Evolutionary conservation across 2,329 filamentous ascomycete genomes (phyloP), one percentile per base, ranked within the genome.

Genomic region (Elsinoe australis): DNA sequence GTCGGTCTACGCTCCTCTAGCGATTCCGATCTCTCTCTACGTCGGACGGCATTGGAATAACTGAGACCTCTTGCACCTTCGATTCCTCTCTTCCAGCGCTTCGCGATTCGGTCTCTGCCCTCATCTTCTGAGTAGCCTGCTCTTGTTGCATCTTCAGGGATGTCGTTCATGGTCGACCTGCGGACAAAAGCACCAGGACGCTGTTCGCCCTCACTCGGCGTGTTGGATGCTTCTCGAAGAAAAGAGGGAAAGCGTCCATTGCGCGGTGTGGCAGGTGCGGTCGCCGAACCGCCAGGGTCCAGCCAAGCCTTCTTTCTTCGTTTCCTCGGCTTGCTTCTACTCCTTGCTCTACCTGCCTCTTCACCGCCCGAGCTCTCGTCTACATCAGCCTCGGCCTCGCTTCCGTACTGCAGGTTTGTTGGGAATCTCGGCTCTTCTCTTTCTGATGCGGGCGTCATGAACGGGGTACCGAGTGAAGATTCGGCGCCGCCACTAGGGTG

Each of bases 331-430:
- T 75, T 76, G 1, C 65, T 57, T 21, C 66, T 59, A 46, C 71
- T 69, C n/a, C n/a, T n/a, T n/a, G n/a, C n/a, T 10, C 67, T 61
- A n/a, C 66, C 58, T 14, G 68, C 68, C n/a, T 74, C 75, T 60
- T 56, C 57, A 38, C 95, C 89, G 46, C 88, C 87, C 0, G 82
- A 85, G 35, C 87, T 94, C 61, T 92, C 87, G 61, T 94, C 89
- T 1, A 83, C 86, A 62, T 92, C 87, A 1, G 84, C 82, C 59
- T 85, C 82, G 10, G 73, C 79, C 62, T 89, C 86, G 61, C 80
- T 85, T 15, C 78, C 80, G 53, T 74, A 75, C 51, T 76, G 75
- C 19, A 70, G 75, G 75, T 53, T 79, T 70, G 49, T 71, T 69
- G 38, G 61, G 3, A 59, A 64, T 2, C 63, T 64, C 10, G 61